Base-by-base conservation (phyloP, 148 eudicot genomes). In the Rhododendron ferrugineum region DNA sequence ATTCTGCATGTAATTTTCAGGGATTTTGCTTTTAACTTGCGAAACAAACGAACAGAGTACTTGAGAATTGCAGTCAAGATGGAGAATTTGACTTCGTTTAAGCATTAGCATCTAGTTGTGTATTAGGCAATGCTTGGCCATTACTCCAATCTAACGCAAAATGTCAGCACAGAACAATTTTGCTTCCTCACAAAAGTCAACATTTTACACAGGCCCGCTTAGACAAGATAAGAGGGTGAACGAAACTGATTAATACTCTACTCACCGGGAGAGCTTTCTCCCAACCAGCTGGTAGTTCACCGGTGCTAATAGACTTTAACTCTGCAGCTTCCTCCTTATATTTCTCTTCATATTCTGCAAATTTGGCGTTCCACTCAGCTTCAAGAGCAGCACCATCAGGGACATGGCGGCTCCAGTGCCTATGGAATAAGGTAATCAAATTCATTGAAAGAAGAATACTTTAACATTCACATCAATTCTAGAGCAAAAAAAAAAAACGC, bases 341-440 rank as follows among this genome's bases (percentile, higher is more conserved):
- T 88, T 92, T 94, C 96, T 90, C 95, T 83, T 95, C 98, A 86
- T 97, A 97, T 49, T 86, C 95, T 9, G 98, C 92, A 86, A 94
- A 97, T 88, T 94, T 94, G 77, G 96, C 87, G 78, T 94, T 93
- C 99, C 99, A 97, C 85, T 94, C 98, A 87, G 98, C 91, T 90
- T 97, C 99, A 84, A 93, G 86, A 79, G 95, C 90, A 87, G 98
- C 94, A 83, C 99, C 99, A 75, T 89, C 92, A 54, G 99, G 86
- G 82, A 88, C 84, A 85, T 97, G 99, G 84, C 99, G 98, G 92
- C 99, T 97, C 99, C 99, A 97, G 87, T 97, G 99, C 79, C 99
- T 97, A 62, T 0, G 78, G 32, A 36, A 58, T 32, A 75, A 86
- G 73, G 66, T 30, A 3, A 47, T 52, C 8, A 79, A 15, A 52